Evolutionary conservation across 208 protist species (phyloP).

Genomic region (Herpetomonas tarakana): DNA sequence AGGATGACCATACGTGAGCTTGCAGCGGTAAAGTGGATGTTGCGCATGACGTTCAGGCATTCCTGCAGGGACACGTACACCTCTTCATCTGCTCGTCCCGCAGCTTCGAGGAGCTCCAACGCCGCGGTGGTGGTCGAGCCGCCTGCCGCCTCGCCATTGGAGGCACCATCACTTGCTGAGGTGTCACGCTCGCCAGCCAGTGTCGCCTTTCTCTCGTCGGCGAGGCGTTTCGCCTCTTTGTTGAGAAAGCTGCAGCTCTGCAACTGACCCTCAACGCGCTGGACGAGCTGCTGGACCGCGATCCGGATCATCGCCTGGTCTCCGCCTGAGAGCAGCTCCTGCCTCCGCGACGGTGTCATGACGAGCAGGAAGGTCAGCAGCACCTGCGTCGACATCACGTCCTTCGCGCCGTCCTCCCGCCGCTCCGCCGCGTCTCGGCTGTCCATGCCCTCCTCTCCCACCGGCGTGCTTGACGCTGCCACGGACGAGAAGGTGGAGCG

Average conservation of each 20-base stretch:
- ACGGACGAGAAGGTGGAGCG: constrained; percentile 6
- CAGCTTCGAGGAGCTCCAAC: too few relatives aligned
- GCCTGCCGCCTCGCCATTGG: background rate
- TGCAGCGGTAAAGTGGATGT: constrained; percentile 17
- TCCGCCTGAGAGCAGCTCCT: constrained; percentile 16
- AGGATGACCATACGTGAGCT: constrained; percentile 23
- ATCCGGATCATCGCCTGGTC: constrained; percentile 16
- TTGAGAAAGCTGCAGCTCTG: background rate
- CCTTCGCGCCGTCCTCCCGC: too few relatives aligned
- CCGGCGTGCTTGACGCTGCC: too few relatives aligned
- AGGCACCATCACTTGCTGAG: background rate
- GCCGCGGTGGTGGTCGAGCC: too few relatives aligned
- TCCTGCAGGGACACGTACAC: constrained; percentile 10
- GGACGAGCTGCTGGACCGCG: background rate
- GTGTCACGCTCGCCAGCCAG: too few relatives aligned
- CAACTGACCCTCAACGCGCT: background rate
- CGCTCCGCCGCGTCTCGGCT: too few relatives aligned
- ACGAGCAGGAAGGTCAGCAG: constrained; percentile 40
- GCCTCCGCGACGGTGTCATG: constrained; percentile 18
- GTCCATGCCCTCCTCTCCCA: too few relatives aligned
- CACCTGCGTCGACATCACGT: constrained; percentile 21
- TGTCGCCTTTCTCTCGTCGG: background rate
- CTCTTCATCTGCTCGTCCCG: background rate
- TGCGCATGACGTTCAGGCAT: constrained; percentile 28
- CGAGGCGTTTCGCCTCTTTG: background rate